Conservation (phyloP, 139 green algal genomes). For the Mesotaenium endlicherianum region DNA sequence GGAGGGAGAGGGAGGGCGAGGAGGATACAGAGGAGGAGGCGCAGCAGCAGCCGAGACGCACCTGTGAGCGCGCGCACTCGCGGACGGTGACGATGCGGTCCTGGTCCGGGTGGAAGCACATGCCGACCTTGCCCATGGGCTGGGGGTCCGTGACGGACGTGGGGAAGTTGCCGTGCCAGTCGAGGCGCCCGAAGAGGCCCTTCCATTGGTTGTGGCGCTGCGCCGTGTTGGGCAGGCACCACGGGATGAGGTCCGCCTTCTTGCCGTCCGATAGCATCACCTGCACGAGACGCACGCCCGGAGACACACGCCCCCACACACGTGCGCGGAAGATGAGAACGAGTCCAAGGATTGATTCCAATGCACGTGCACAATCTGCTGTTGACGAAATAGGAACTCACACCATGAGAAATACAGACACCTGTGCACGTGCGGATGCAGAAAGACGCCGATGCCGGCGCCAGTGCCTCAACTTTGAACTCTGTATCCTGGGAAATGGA, state of each 20-base stretch:
- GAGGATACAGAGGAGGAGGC: background rate
- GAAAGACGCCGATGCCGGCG: too few species aligned
- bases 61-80: constrained; percentile 92
- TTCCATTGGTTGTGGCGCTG: constrained; percentile 94
- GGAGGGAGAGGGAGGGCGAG: background rate
- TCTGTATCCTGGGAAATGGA: too few species aligned
- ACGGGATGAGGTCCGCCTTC: constrained; percentile 85
- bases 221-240: constrained; percentile 94
- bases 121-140: constrained; percentile 96
- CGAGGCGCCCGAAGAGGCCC: constrained; percentile 89
- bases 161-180: constrained; percentile 92
- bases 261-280: constrained; percentile 53
- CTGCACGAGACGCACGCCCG: constrained; percentile 23
- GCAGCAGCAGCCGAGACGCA: constrained; percentile 22
- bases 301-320: too few species aligned
- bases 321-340: too few species aligned
- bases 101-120: constrained; percentile 94
- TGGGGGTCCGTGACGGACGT: constrained; percentile 94
- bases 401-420: too few species aligned
- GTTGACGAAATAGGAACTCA: too few species aligned
- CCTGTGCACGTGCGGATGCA: too few species aligned
- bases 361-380: too few species aligned
- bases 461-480: too few species aligned
- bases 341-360: too few species aligned
- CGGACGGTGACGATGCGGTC: constrained; percentile 92